Percentiles rank a stretch among this genome's conserved stretches.
Evolutionary conservation across 305 asterid genomes (phyloP).

Genomic region (Vinca major): DNA sequence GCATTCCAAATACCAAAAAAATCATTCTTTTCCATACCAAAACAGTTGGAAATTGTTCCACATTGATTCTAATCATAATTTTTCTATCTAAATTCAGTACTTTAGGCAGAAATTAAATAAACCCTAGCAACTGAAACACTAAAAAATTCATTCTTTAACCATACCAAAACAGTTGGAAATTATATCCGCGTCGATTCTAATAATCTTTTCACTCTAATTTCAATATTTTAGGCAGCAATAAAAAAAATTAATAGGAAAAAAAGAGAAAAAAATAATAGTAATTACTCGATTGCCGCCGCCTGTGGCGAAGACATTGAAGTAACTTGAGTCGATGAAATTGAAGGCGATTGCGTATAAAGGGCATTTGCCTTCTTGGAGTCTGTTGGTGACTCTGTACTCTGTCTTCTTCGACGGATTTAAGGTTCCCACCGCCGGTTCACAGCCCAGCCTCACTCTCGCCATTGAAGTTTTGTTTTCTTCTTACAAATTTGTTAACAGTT

Average conservation of each 20-base stretch:
- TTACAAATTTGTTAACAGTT: too few species aligned
- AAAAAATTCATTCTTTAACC: background rate
- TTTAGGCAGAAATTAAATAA: background rate
- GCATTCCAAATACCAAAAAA: background rate
- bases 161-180: background rate
- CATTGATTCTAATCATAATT: background rate
- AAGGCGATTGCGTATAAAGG: constrained; percentile 85
- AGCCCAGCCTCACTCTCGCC: constrained; percentile 62
- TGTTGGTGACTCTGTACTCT: constrained; percentile 76
- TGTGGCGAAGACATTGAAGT: constrained; percentile 85
- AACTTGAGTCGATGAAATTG: constrained; percentile 80
- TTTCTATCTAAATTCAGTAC: too few species aligned
- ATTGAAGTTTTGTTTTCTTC: background rate
- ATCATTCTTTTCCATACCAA: background rate
- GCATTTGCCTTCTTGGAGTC: constrained; percentile 91
- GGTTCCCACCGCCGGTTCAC: constrained; percentile 77
- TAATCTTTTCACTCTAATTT: background rate
- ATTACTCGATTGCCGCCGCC: constrained; percentile 88
- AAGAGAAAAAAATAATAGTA: constrained; percentile 5
- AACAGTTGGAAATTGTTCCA: background rate
- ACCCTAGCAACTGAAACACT: background rate
- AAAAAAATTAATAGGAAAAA: background rate
- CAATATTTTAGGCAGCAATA: background rate
- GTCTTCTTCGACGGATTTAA: constrained; percentile 60
- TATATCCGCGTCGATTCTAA: background rate